Evolutionary conservation across 305 asterid species (phyloP).

Genomic region (Petunia hybrid): DNA sequence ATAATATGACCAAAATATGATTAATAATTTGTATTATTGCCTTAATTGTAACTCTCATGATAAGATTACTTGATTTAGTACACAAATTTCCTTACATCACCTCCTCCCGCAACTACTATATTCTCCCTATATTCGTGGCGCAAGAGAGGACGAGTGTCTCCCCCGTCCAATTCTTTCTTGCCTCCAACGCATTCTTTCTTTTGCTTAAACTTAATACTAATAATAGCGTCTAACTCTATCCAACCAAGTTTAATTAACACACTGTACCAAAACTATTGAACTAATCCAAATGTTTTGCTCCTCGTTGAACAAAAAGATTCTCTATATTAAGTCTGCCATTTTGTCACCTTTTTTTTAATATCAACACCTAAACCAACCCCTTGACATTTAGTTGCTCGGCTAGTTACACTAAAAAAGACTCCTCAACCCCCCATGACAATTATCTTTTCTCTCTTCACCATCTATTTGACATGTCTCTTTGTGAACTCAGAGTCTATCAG

Average conservation of each 20-base stretch:
- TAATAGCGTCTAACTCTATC: background rate
- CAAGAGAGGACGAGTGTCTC: background rate
- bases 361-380: background rate
- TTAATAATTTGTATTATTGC: too few species aligned
- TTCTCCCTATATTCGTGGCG: background rate
- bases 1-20: too few species aligned
- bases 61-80: too few species aligned
- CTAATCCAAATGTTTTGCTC: background rate
- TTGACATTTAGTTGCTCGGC: conserved; percentile 14
- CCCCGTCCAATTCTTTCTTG: background rate
- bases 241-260: background rate
- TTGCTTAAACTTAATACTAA: background rate
- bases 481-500: conserved; percentile 50
- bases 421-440: conserved; percentile 35
- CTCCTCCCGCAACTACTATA: background rate
- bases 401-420: background rate
- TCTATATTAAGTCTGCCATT: background rate
- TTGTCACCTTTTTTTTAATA: background rate
- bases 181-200: background rate
- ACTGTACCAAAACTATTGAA: background rate
- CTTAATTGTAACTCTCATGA: too few species aligned
- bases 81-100: background rate
- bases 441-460: conserved; percentile 31
- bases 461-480: conserved; percentile 32
- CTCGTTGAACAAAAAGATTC: background rate